Evolutionary conservation across 2,329 filamentous ascomycete genomes (phyloP), one percentile per base, ranked within the genome.

Genomic region (Fusarium sulawesiense): DNA sequence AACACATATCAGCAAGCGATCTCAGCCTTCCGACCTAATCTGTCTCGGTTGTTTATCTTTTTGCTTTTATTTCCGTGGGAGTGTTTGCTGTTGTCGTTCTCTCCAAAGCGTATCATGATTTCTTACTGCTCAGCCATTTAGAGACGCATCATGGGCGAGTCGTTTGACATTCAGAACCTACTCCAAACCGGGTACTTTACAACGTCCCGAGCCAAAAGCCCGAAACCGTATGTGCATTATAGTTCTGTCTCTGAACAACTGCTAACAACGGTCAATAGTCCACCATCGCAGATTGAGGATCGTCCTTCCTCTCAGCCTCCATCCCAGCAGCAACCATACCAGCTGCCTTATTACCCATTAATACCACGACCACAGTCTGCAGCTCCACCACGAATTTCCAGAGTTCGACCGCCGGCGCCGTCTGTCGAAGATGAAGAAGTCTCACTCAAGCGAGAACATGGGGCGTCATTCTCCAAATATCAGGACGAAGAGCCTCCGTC

Each of bases 381-480:
- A 25, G 44, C 56, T 16, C 56, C 60, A 45, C 45, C 64, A 46
- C 72, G 72, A 45, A 48, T 57, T 41, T 58, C 75, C 45, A 78
- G 68, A 57, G 74, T 77, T 64, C 84, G 83, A 76, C 89, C 91
- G 8, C 91, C 91, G 3, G 83, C 84, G 20, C 90, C 91, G 6
- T 89, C 79, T 37, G 90, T 91, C 49, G 92, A 94, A 77, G 91
- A 94, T 76, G 92, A 93, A 77, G 81, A 77, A 18, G 84, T 82
- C 16, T 87, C 91, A 10, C 78, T 93, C 40, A 86, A 86, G 8
- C 88, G 85, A 76, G 92, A 94, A 76, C 79, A 87, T 72, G 83
- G 83, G 27, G 79, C 79, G 78, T 29, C 53, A 56, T 13, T 71
- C 53, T 51, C 71, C 45, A 73, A 69, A 20, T 40, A 63, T 13